Percentiles rank a stretch among this genome's conserved stretches.
These are phyloP conservation scores for Phycomyces nitens DNA, from an alignment of 192 early-diverging fungal species.

Conservation along the genomic window DNA sequence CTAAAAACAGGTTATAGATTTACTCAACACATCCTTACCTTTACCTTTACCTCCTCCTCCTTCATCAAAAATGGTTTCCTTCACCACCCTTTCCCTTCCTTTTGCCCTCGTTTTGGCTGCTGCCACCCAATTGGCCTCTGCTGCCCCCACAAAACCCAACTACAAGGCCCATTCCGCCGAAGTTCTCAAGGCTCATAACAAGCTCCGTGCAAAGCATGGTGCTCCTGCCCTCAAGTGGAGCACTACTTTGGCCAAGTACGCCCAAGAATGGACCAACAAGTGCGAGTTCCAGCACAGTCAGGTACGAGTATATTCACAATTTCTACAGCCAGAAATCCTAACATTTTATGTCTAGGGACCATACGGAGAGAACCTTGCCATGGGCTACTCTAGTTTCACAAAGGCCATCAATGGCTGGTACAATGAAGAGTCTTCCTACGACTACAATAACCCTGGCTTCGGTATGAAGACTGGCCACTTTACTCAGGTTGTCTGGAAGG, in stretches of 20 bases:
- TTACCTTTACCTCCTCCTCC: not conserved
- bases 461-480: slow-evolving; percentile 39
- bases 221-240: slow-evolving; percentile 40
- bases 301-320: slow-evolving; percentile 7
- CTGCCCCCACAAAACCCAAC: slow-evolving; percentile 2
- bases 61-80: slow-evolving; percentile 1
- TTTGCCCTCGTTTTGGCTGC: slow-evolving; percentile 2
- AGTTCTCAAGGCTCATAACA: slow-evolving; percentile 39
- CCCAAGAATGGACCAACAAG: slow-evolving; percentile 35
- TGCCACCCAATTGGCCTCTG: slow-evolving; percentile 8
- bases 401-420: slow-evolving; percentile 41
- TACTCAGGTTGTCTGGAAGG: slow-evolving; percentile 42
- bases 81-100: not conserved
- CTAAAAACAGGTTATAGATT: too few relatives aligned
- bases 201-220: slow-evolving; percentile 36
- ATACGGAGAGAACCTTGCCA: slow-evolving; percentile 48
- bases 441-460: slow-evolving; percentile 43
- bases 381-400: slow-evolving; percentile 36
- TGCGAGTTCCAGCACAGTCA: slow-evolving; percentile 44
- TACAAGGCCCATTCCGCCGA: too few relatives aligned
- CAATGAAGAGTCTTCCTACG: slow-evolving; percentile 38
- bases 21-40: not conserved
- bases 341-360: slow-evolving; percentile 2
- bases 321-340: not conserved
- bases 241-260: slow-evolving; percentile 28